Conservation (phyloP, 371 early-diverging fungal species). For the Circinella minor region DNA sequence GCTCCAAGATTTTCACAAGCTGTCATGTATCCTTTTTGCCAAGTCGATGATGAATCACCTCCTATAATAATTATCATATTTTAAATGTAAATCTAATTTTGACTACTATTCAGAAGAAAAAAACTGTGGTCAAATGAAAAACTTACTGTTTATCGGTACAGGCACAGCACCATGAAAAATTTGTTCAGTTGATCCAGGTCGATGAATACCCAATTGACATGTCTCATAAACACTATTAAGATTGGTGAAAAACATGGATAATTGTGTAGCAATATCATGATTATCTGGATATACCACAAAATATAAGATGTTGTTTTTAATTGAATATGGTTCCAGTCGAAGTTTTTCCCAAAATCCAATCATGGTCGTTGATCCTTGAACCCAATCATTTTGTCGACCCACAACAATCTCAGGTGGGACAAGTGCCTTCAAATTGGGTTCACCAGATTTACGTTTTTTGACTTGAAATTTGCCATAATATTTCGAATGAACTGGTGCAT, state of each 20-base stretch:
- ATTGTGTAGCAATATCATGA: conserved; percentile 38
- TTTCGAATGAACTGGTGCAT: conserved; percentile 59
- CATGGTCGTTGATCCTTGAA: conserved; percentile 59
- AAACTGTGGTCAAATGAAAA: neutral
- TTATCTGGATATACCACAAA: conserved; percentile 61
- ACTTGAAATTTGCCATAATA: conserved; percentile 66
- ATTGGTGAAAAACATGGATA: conserved; percentile 56
- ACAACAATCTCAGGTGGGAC: conserved; percentile 62
- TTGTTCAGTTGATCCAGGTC: conserved; percentile 45
- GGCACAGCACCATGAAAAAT: conserved; percentile 53
- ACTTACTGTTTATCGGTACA: conserved; percentile 45
- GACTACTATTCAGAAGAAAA: neutral
- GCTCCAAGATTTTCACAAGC: conserved; percentile 55
- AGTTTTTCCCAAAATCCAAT: conserved; percentile 66
- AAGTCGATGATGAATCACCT: conserved; percentile 18
- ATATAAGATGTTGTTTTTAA: conserved; percentile 57
- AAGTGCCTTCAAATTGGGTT: conserved; percentile 53
- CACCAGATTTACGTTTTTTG: conserved; percentile 58
- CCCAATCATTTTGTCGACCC: conserved; percentile 57
- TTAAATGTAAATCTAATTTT: neutral
- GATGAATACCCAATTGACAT: conserved; percentile 56
- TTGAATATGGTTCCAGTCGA: conserved; percentile 60
- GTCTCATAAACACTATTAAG: conserved; percentile 57
- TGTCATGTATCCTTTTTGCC: conserved; percentile 45
- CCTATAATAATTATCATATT: neutral